phyloP scores from a whole-genome alignment of 2,329 filamentous ascomycete species.

The Xylaria sp. region DNA sequence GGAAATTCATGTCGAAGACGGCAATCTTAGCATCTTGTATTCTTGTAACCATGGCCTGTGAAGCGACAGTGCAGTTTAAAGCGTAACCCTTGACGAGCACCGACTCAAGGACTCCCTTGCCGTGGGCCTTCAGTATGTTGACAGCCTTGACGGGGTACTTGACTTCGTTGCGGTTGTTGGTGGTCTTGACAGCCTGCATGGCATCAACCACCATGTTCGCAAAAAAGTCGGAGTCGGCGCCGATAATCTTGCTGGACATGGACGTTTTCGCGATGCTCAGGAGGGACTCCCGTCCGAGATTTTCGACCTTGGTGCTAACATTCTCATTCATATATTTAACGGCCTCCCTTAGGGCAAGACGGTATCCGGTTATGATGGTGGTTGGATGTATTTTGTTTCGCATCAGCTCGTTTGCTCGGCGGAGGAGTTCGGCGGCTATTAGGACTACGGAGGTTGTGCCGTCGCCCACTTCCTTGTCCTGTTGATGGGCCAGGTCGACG shows the following conservation, averaged over 20 bases:
- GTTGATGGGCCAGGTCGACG: slow-evolving; percentile 96
- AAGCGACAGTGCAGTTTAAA: slow-evolving; percentile 97
- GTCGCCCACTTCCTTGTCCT: slow-evolving; percentile 99
- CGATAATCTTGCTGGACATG: slow-evolving; percentile 99
- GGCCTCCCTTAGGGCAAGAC: slow-evolving; percentile 92
- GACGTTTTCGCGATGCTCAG: slow-evolving; percentile 97
- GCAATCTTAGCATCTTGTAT: slow-evolving; percentile 97
- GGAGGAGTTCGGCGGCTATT: slow-evolving; percentile 93
- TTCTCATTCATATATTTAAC: slow-evolving; percentile 99
- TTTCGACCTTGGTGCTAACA: slow-evolving; percentile 94
- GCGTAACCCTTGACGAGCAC: slow-evolving; percentile 95
- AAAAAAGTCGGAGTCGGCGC: slow-evolving; percentile 95
- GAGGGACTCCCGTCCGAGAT: slow-evolving; percentile 88
- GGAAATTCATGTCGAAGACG: slow-evolving; percentile 95
- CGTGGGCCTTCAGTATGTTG: slow-evolving; percentile 98
- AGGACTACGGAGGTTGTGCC: slow-evolving; percentile 98
- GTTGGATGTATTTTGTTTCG: slow-evolving; percentile 99
- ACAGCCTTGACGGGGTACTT: slow-evolving; percentile 99
- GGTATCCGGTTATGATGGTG: slow-evolving; percentile 98
- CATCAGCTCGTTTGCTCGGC: slow-evolving; percentile 96
- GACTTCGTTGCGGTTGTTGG: slow-evolving; percentile 87
- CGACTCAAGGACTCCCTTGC: slow-evolving; percentile 90
- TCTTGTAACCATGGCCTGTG: slow-evolving; percentile 95
- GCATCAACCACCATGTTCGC: slow-evolving; percentile 97
- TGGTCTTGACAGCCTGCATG: slow-evolving; percentile 93